Evolutionary conservation across 805 yeast species (phyloP), one percentile per base, ranked within the genome.

Genomic region (Wickerhamiella brachini): DNA sequence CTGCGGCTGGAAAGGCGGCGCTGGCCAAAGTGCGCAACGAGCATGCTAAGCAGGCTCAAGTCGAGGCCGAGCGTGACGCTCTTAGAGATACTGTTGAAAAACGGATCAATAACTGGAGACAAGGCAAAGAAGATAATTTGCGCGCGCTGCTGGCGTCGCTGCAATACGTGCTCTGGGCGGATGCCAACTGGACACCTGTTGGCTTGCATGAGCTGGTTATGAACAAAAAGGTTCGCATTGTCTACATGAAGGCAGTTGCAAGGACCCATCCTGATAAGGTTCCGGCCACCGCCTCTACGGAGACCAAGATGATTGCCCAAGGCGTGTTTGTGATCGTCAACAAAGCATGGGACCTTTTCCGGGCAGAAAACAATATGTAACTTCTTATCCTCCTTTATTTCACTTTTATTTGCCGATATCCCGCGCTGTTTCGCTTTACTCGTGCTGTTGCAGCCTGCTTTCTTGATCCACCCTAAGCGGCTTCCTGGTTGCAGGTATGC

Each of bases 321-420:
- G 80, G 79, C 22, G 90, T 90, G 0, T 93, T 93, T 62, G 83
- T 88, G 41, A 73, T 80, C 0, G 70, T 93, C 54, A 90, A 88
- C 65, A 76, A 79, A 57, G 88, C 97, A 2, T 93, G 99, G 97
- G 97, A 86, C 57, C 68, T 65, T 20, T 88, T 87, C 65, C 84
- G 82, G 60, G 68, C 48, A 22, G 57, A 53, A 34, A 60, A 59
- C 38, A 49, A 49, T 17, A n/a, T 57, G 44, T 57, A 47, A 42
- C 34, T 13, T 41, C 38, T 12, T 34, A 12, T n/a, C n/a, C n/a
- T n/a, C n/a, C n/a, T n/a, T n/a, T n/a, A n/a, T n/a, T n/a, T n/a
- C n/a, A n/a, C n/a, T n/a, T n/a, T n/a, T n/a, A n/a, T n/a, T n/a
- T n/a, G n/a, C n/a, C n/a, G n/a, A n/a, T n/a, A n/a, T n/a, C 8